phyloP scores from a whole-genome alignment of 148 eudicot species.

The Euryodendron excelsum region DNA sequence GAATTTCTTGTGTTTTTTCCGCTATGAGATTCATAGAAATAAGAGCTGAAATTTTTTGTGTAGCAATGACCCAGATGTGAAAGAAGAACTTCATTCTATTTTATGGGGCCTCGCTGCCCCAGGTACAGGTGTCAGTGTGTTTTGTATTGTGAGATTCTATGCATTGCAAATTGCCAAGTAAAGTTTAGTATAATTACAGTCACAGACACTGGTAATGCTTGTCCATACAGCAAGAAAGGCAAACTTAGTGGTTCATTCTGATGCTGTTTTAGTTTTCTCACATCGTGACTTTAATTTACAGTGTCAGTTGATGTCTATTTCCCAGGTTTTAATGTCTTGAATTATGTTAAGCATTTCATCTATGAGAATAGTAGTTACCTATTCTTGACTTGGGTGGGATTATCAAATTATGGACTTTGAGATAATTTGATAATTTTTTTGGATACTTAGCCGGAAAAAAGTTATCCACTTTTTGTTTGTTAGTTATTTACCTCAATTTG shows the following conservation, averaged over 20 bases:
- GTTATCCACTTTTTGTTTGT: not conserved
- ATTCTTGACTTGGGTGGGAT: too few relatives aligned
- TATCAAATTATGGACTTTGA: too few relatives aligned
- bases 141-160: not conserved
- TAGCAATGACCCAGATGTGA: not conserved
- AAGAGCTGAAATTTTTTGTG: not conserved
- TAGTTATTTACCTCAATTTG: not conserved
- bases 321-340: not conserved
- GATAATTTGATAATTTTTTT: too few relatives aligned
- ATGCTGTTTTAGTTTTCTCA: not conserved
- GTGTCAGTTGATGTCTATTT: not conserved
- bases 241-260: not conserved
- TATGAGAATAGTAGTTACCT: not conserved
- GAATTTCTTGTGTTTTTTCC: not conserved
- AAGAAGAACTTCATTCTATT: not conserved
- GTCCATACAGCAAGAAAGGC: not conserved
- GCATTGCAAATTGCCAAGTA: not conserved
- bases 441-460: not conserved
- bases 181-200: not conserved
- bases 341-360: not conserved
- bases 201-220: not conserved
- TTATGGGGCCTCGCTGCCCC: not conserved
- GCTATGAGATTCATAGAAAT: not conserved
- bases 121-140: not conserved
- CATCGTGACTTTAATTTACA: not conserved